phyloP scores from a whole-genome alignment of 768 basidiomycete species.

The Tylopilus rubrobrunneus region DNA sequence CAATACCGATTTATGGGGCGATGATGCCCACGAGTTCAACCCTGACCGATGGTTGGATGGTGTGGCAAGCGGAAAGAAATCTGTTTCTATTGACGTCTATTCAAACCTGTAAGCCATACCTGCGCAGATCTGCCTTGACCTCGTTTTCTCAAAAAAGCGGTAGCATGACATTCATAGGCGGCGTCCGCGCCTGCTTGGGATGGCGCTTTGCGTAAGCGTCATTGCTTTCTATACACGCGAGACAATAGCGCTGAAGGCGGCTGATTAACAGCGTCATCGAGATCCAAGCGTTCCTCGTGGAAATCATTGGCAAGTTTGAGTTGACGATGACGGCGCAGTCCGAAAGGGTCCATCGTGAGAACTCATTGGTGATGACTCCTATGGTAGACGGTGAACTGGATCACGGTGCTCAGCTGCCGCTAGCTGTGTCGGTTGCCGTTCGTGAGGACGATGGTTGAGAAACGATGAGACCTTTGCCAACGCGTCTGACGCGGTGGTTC shows the following conservation, averaged over 20 bases:
- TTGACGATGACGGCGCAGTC: slow-evolving; percentile 36
- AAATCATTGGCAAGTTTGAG: slow-evolving; percentile 40
- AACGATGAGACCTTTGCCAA: background rate
- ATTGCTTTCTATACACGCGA: background rate
- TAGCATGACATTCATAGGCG: slow-evolving; percentile 30
- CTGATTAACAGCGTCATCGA: slow-evolving; percentile 39
- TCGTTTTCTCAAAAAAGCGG: background rate
- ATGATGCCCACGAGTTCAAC: slow-evolving; percentile 6
- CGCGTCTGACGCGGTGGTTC: background rate
- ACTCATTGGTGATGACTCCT: slow-evolving; percentile 30
- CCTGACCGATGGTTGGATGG: background rate
- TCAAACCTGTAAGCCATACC: slow-evolving; percentile 23
- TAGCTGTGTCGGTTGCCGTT: slow-evolving; percentile 18
- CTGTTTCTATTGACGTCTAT: slow-evolving; percentile 27
- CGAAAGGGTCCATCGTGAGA: slow-evolving; percentile 20
- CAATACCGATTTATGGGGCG: slow-evolving; percentile 29
- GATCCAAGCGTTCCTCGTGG: slow-evolving; percentile 57
- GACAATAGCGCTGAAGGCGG: background rate
- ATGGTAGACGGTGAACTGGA: slow-evolving; percentile 22
- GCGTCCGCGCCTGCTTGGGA: slow-evolving; percentile 25
- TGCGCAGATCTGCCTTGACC: background rate
- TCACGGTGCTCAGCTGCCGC: slow-evolving; percentile 32
- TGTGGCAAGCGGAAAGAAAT: slow-evolving; percentile 14
- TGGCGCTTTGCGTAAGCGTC: slow-evolving; percentile 31
- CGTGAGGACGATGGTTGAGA: background rate